Percentiles rank a stretch among this genome's conserved stretches.
Evolutionary conservation across 2,329 filamentous ascomycete genomes (phyloP).

Genomic region (Trichoderma afroharzianum): DNA sequence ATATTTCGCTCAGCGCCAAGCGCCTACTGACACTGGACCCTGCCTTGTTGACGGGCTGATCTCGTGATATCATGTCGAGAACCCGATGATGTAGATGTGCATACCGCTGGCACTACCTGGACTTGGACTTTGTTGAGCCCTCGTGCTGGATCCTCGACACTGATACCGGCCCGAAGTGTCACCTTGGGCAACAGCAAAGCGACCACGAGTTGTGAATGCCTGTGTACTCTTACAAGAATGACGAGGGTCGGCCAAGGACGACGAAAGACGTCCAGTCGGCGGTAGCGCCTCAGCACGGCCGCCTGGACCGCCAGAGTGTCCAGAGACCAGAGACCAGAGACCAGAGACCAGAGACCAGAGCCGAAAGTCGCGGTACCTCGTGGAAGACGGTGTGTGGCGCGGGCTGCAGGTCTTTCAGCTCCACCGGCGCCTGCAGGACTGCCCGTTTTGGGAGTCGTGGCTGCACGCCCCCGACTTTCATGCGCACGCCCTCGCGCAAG

Average conservation of each 20-base stretch:
- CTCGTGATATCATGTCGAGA: conserved; percentile 11
- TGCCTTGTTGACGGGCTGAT: conserved; percentile 9
- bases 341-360: background rate
- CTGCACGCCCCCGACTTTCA: conserved; percentile 6
- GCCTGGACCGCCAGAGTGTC: background rate
- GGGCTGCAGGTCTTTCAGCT: conserved; percentile 19
- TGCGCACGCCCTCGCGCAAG: conserved; percentile 4
- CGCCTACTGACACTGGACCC: conserved; percentile 14
- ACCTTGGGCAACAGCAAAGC: background rate
- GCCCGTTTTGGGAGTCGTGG: conserved; percentile 11
- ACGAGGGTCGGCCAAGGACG: background rate
- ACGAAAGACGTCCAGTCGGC: background rate
- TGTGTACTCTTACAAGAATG: background rate
- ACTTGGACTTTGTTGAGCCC: background rate
- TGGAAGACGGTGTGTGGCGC: conserved; percentile 17
- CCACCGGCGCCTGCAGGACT: conserved; percentile 15
- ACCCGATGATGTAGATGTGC: conserved; percentile 12
- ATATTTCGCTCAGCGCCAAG: conserved; percentile 17
- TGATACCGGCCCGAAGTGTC: background rate
- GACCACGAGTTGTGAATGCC: background rate
- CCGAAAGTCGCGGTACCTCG: conserved; percentile 14
- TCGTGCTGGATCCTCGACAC: background rate
- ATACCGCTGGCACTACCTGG: background rate
- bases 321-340: background rate
- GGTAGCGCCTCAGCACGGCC: background rate